Evolutionary conservation across 257 asterid genomes (phyloP), one percentile per base, ranked within the genome.

Genomic region (Dorcoceras hygrometricum): DNA sequence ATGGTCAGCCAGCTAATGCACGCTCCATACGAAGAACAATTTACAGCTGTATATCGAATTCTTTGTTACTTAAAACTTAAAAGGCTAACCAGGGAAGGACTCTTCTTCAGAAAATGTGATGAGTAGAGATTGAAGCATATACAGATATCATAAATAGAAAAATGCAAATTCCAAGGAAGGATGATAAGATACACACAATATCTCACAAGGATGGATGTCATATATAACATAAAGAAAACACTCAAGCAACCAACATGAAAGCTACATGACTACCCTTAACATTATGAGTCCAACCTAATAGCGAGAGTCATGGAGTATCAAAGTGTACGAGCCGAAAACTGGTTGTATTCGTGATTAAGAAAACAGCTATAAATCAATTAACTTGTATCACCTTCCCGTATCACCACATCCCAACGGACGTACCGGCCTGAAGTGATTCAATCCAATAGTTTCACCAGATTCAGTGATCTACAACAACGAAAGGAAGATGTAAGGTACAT

Each of bases 321-420:
- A 5, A 53, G 57, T 24, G 32, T 29, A 32, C 6, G 36, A 26
- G 70, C 34, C 14, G 25, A 23, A n/a, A 29, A 22, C 36, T 29
- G 23, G 57, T 5, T 25, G 31, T 63, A 16, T 34, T 67, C 59
- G 59, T 22, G 48, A 69, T 43, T 18, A 60, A 27, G 59, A 50
- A 65, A 62, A 69, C 60, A 24, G 57, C 19, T 55, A 28, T 66
- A 53, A 51, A 32, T 57, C 25, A 34, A 31, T 51, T 24, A 20
- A 59, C 27, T 36, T 53, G 23, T 59, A 57, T 5, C 79, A 88
- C 99, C 97, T 94, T 75, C 99, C 99, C 65, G 99, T 94, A 76
- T 94, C 99, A 75, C 99, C 99, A 83, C 95, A 82, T 66, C 99
- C 99, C 91, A 94, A 81, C 28, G 97, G 97, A 19, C 96, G 81